Percentiles rank a stretch among this genome's conserved stretches.
Evolutionary conservation across 163 green algal genomes (phyloP).

Genomic region (Scenedesmus sp.): DNA sequence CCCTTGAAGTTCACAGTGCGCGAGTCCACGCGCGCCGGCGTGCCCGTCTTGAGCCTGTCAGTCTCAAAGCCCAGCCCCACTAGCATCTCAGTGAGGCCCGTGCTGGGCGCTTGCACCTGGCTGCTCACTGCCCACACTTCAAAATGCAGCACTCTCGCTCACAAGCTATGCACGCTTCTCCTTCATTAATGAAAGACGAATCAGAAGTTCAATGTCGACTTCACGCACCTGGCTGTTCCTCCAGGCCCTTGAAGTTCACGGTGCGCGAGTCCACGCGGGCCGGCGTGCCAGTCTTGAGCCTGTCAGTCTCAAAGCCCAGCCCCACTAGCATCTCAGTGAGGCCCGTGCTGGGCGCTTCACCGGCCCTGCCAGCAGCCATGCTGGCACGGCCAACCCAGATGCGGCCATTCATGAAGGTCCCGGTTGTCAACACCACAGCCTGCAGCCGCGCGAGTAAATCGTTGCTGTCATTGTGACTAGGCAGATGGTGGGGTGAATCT

Average conservation of each 20-base stretch:
- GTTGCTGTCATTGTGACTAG: too few relatives aligned
- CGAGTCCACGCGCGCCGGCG: slow-evolving; percentile 92
- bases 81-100: slow-evolving; percentile 93
- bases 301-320: slow-evolving; percentile 94
- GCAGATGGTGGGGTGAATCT: too few relatives aligned
- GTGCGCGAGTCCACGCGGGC: slow-evolving; percentile 93
- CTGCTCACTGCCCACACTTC: too few relatives aligned
- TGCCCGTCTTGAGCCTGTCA: slow-evolving; percentile 97
- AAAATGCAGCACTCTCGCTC: not conserved
- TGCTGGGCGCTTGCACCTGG: slow-evolving; percentile 71
- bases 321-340: slow-evolving; percentile 91
- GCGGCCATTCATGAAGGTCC: slow-evolving; percentile 97
- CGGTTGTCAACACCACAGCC: slow-evolving; percentile 96
- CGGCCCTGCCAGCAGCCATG: slow-evolving; percentile 90
- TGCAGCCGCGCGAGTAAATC: too few relatives aligned
- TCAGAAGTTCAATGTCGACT: too few relatives aligned
- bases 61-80: slow-evolving; percentile 92
- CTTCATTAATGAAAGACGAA: too few relatives aligned
- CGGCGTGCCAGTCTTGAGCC: slow-evolving; percentile 98
- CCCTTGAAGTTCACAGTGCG: slow-evolving; percentile 88
- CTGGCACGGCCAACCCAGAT: slow-evolving; percentile 94
- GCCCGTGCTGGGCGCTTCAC: slow-evolving; percentile 78
- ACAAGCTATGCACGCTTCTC: too few relatives aligned
- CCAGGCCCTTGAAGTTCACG: slow-evolving; percentile 86
- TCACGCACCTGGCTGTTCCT: slow-evolving; percentile 84